A percentile compares a stretch with the other conserved stretches of the same genome.
phyloP scores from a whole-genome alignment of 192 early-diverging fungal species.

The Podila horticola region DNA sequence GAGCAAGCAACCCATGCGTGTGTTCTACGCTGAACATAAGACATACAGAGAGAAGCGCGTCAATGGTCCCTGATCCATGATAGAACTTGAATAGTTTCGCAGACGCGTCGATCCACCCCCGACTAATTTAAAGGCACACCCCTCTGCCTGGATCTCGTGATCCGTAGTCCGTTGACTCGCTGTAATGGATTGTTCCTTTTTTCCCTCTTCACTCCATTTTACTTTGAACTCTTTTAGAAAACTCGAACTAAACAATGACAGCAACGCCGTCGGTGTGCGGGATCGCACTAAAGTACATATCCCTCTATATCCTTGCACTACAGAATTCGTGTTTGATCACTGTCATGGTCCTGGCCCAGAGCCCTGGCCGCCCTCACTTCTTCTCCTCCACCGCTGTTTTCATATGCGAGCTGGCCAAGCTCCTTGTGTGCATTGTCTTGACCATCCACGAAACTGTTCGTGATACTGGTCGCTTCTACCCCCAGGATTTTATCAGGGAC shows the following conservation, averaged over 20 bases:
- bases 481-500: conserved; percentile 48
- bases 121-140: too few species aligned
- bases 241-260: conserved; percentile 8
- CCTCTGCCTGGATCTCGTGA: too few species aligned
- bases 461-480: conserved; percentile 31
- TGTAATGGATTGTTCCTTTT: too few species aligned
- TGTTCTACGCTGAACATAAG: too few species aligned
- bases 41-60: too few species aligned
- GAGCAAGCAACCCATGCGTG: too few species aligned
- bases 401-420: conserved; percentile 86
- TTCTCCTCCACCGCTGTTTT: conserved; percentile 96
- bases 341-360: conserved; percentile 74
- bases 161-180: too few species aligned
- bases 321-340: conserved; percentile 89
- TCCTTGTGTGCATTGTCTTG: conserved; percentile 65
- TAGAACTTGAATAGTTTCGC: too few species aligned
- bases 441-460: conserved; percentile 38
- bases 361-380: conserved; percentile 30
- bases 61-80: too few species aligned
- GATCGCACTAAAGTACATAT: conserved; percentile 88
- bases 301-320: conserved; percentile 85
- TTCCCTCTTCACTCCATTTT: too few species aligned
- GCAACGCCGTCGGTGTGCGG: conserved; percentile 42
- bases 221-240: too few species aligned
- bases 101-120: too few species aligned